These are phyloP conservation scores for Cercospora sp. DNA, from an alignment of 2,329 filamentous ascomycete species.

Conservation along the genomic window DNA sequence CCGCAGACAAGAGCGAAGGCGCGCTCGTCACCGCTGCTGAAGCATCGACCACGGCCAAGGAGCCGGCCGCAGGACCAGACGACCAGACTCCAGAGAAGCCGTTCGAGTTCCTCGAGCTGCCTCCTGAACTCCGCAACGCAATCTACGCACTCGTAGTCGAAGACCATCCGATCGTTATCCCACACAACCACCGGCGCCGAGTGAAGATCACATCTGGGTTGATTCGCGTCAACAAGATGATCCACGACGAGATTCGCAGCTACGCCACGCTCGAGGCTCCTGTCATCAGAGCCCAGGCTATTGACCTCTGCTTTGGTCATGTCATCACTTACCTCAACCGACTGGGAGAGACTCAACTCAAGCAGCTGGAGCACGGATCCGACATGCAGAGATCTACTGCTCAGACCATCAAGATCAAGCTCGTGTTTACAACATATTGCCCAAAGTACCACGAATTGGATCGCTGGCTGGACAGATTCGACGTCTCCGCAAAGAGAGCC, in stretches of 20 bases:
- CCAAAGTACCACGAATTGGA: too few species aligned
- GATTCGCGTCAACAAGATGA: slow-evolving; percentile 7
- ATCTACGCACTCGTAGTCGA: slow-evolving; percentile 3
- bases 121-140: slow-evolving; percentile 2
- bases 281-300: not conserved
- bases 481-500: not conserved
- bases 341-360: slow-evolving; percentile 6
- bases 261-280: not conserved
- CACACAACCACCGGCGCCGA: not conserved
- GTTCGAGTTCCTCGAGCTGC: slow-evolving; percentile 5
- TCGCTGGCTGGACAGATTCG: not conserved
- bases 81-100: not conserved
- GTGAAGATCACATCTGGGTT: not conserved
- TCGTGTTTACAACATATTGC: not conserved
- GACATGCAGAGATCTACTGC: not conserved
- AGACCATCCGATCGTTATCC: not conserved
- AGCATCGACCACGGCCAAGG: not conserved
- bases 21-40: not conserved
- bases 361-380: not conserved
- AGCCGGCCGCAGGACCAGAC: not conserved
- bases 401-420: not conserved
- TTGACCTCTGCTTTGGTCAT: slow-evolving; percentile 8
- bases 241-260: slow-evolving; percentile 7
- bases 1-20: not conserved
- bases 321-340: slow-evolving; percentile 15